Base-by-base conservation (phyloP, 208 protist species). In the Angomonas ambiguus region DNA sequence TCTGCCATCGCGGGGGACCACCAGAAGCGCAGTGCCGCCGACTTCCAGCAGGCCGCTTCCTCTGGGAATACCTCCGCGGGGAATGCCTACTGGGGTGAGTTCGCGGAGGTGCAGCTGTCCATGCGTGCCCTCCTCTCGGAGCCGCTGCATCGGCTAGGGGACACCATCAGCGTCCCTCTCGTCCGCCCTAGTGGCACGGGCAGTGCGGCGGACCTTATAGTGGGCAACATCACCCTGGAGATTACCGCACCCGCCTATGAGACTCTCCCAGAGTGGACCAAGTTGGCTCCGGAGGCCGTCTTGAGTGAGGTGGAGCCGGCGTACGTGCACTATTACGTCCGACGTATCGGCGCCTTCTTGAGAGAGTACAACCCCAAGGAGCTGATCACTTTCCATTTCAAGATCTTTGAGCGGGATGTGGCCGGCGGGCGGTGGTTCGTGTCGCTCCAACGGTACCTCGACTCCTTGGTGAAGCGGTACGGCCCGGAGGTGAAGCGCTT, bases 361-460 rank as follows among this genome's bases (percentile, higher is more conserved):
- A 67, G 75, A 31, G 35, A 67, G 22, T 60, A 79, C 69, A 73
- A 70, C 57, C 80, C 85, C 0, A 58, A 57, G 1, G 67, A 72
- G 2, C 67, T 95, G 48, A 62, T 68, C 25, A 65, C 80, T 8
- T 83, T 90, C 49, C 86, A 95, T 72, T 91, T 89, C 67, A 67
- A 67, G 2, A 53, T 95, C 28, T 93, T 87, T 71, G 89, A 95
- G 75, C 77, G 84, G 1, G 77, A 95, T 42, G 82, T 92, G 16
- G 86, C 77, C 25, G 81, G 77, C 1, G 81, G 74, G 20, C 49
- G 72, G 56, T 94, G 88, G 86, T 77, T 80, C 8, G 51, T 79
- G 6, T 87, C 83, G 0, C 67, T 94, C 11, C 45, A 72, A 51
- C 60, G 84, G 45, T 92, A 85, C 83, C 38, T 92, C 75, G 49